Evolutionary conservation across 2,329 filamentous ascomycete species (phyloP).

Genomic region (Eurotiales sp.): DNA sequence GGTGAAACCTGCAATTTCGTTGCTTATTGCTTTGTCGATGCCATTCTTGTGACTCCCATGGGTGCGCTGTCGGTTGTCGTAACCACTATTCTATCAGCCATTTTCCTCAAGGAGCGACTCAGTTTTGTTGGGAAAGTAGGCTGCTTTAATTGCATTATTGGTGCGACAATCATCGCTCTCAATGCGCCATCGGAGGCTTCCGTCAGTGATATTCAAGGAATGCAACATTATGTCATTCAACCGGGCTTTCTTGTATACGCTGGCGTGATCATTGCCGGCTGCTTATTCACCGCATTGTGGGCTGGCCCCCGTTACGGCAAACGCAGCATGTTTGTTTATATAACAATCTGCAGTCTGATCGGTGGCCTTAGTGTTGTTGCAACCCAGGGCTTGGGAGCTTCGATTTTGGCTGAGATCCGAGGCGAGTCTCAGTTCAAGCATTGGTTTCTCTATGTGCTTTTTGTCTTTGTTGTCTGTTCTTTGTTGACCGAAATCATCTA

Average conservation of each 20-base stretch:
- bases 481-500: slow-evolving; percentile 91
- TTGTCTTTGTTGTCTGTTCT: slow-evolving; percentile 87
- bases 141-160: slow-evolving; percentile 91
- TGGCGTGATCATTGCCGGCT: slow-evolving; percentile 75
- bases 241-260: slow-evolving; percentile 84
- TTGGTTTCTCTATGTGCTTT: slow-evolving; percentile 90
- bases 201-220: slow-evolving; percentile 82
- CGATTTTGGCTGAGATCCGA: slow-evolving; percentile 79
- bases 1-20: slow-evolving; percentile 97
- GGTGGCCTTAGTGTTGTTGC: slow-evolving; percentile 92
- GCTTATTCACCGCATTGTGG: slow-evolving; percentile 69
- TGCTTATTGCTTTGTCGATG: slow-evolving; percentile 94
- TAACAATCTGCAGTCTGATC: slow-evolving; percentile 92
- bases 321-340: slow-evolving; percentile 95
- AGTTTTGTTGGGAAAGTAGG: slow-evolving; percentile 95
- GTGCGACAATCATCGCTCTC: slow-evolving; percentile 88
- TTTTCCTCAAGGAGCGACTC: slow-evolving; percentile 91
- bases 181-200: slow-evolving; percentile 86
- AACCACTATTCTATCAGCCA: slow-evolving; percentile 83
- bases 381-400: slow-evolving; percentile 87
- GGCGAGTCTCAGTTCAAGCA: slow-evolving; percentile 90
- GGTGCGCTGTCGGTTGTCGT: slow-evolving; percentile 91
- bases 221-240: slow-evolving; percentile 80
- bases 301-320: slow-evolving; percentile 85
- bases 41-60: slow-evolving; percentile 88